A percentile compares a stretch with the other conserved stretches of the same genome.
Conservation (phyloP, 495 filamentous ascomycete genomes). For the Hyaloscypha variabilis region DNA sequence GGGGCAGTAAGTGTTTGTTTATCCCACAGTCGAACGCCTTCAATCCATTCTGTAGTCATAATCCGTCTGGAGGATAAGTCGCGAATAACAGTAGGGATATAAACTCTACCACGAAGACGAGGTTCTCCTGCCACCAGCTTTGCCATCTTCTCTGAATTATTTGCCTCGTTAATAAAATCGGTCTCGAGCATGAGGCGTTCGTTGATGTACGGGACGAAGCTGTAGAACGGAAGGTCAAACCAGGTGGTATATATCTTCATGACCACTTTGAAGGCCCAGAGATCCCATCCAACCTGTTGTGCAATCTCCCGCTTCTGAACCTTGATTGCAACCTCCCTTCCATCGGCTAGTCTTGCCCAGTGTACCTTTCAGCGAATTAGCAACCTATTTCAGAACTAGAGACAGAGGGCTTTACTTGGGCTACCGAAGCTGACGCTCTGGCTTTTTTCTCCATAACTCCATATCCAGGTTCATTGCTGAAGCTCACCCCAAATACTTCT, state of each 20-base stretch:
- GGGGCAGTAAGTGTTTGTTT: slow-evolving; percentile 71
- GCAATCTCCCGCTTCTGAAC: slow-evolving; percentile 95
- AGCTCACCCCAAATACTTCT: slow-evolving; percentile 88
- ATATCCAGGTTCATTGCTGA: slow-evolving; percentile 60
- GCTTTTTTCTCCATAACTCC: slow-evolving; percentile 89
- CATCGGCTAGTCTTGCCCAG: slow-evolving; percentile 83
- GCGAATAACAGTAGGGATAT: slow-evolving; percentile 82
- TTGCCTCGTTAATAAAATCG: slow-evolving; percentile 89
- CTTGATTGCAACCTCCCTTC: slow-evolving; percentile 90
- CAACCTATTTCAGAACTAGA: no score
- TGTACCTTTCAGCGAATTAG: no score
- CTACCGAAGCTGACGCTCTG: slow-evolving; percentile 86
- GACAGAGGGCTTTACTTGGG: no score
- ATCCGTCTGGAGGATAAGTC: slow-evolving; percentile 83
- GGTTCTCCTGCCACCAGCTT: slow-evolving; percentile 75
- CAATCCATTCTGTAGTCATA: slow-evolving; percentile 97
- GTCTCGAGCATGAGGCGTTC: slow-evolving; percentile 89
- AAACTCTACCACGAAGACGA: slow-evolving; percentile 75
- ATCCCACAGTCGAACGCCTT: slow-evolving; percentile 90
- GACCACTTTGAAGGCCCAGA: slow-evolving; percentile 94
- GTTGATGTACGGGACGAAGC: slow-evolving; percentile 83
- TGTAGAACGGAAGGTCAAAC: slow-evolving; percentile 90
- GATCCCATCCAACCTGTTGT: slow-evolving; percentile 86
- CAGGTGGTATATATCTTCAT: slow-evolving; percentile 73
- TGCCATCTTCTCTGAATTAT: slow-evolving; percentile 85